phyloP scores from a whole-genome alignment of 2,329 filamentous ascomycete genomes.

The Colletotrichum abscissum region DNA sequence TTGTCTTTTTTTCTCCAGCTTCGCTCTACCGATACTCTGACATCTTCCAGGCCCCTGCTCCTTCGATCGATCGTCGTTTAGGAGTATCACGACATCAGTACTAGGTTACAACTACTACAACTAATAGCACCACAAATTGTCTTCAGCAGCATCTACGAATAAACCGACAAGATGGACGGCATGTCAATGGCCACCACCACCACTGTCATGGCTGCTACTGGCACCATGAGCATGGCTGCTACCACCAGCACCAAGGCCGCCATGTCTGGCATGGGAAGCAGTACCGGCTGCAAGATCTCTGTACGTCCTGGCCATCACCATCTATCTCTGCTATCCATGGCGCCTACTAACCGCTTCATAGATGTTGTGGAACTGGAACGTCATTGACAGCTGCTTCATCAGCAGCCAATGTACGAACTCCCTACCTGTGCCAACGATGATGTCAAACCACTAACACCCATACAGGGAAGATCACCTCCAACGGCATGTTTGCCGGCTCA shows the following conservation, averaged over 20 bases:
- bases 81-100: background rate
- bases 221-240: conserved; percentile 29
- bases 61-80: background rate
- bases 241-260: conserved; percentile 21
- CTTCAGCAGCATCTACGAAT: background rate
- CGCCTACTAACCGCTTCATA: conserved; percentile 44
- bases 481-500: conserved; percentile 80
- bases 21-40: background rate
- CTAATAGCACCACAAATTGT: background rate
- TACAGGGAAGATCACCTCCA: conserved; percentile 63
- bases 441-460: background rate
- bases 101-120: background rate
- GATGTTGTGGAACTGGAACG: conserved; percentile 88
- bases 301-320: conserved; percentile 43
- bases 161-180: conserved; percentile 6
- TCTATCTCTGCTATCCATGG: background rate
- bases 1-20: conserved; percentile 6
- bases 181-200: conserved; percentile 31
- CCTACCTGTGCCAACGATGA: background rate
- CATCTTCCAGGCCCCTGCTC: background rate
- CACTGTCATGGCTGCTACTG: conserved; percentile 25
- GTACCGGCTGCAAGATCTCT: conserved; percentile 53
- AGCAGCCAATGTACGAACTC: conserved; percentile 43
- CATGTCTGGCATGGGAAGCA: conserved; percentile 39
- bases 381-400: conserved; percentile 79